Percentiles rank a stretch among this genome's conserved stretches.
Conservation (phyloP, 2,329 filamentous ascomycete genomes). For the Gaeumannomyces tritici region DNA sequence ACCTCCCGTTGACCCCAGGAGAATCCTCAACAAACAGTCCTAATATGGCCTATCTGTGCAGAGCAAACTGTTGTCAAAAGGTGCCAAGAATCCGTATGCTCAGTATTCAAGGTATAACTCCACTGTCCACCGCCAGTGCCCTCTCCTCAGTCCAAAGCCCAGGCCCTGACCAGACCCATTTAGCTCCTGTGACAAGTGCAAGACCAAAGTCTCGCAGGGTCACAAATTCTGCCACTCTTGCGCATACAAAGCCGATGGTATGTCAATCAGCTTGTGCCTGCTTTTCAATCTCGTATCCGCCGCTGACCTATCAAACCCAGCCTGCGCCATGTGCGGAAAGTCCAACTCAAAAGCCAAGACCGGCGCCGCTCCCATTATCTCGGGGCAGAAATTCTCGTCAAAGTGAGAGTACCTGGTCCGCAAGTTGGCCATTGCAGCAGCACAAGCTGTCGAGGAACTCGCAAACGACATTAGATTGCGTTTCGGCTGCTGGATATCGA, state of each 20-base stretch:
- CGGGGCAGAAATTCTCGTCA: slow-evolving; percentile 52
- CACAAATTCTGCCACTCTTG: slow-evolving; percentile 52
- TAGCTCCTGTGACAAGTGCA: slow-evolving; percentile 49
- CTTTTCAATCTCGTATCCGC: slow-evolving; percentile 7
- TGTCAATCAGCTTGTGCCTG: slow-evolving; percentile 12
- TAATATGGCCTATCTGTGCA: slow-evolving; percentile 15
- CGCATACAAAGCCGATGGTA: slow-evolving; percentile 52
- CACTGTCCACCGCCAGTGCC: background rate
- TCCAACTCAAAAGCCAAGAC: slow-evolving; percentile 37
- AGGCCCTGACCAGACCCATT: background rate
- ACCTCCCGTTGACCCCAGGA: background rate
- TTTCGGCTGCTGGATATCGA: background rate
- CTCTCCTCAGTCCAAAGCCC: background rate
- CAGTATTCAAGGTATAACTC: slow-evolving; percentile 39
- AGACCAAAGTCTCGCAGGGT: slow-evolving; percentile 53
- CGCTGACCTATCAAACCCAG: slow-evolving; percentile 21
- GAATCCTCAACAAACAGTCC: background rate
- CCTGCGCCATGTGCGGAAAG: slow-evolving; percentile 56
- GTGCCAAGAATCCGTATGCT: slow-evolving; percentile 57
- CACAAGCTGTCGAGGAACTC: background rate
- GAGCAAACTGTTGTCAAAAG: slow-evolving; percentile 56
- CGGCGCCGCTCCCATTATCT: slow-evolving; percentile 40
- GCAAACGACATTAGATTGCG: too few relatives aligned
- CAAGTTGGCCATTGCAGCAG: background rate
- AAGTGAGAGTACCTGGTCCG: slow-evolving; percentile 31